Evolutionary conservation across 805 yeast genomes (phyloP).

Genomic region (Starmerella scarabaei): DNA sequence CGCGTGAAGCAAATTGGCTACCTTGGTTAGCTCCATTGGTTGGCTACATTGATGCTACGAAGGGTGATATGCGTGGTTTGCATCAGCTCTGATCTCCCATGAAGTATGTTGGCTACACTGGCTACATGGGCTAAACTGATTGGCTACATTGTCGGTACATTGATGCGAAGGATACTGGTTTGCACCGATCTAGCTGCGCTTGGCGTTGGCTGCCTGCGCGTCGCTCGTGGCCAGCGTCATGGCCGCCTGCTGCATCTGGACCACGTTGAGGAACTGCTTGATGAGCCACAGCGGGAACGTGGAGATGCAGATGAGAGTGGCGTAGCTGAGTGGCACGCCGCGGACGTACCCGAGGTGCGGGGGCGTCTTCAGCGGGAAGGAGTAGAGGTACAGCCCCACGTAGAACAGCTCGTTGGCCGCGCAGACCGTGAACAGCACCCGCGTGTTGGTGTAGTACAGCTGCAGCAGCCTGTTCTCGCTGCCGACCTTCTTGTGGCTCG

Average conservation of each 20-base stretch:
- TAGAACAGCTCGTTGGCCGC: slow-evolving; percentile 88
- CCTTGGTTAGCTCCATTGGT: no score
- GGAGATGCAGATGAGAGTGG: slow-evolving; percentile 42
- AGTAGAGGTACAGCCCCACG: slow-evolving; percentile 70
- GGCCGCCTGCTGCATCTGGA: slow-evolving; percentile 82
- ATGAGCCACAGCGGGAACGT: slow-evolving; percentile 80
- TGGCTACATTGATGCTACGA: no score
- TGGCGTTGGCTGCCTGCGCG: slow-evolving; percentile 37
- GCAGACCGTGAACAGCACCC: slow-evolving; percentile 75
- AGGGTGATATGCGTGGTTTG: no score
- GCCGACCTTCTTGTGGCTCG: slow-evolving; percentile 72
- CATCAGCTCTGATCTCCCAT: no score
- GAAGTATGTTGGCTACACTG: no score
- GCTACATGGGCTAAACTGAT: no score
- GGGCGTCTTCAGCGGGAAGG: slow-evolving; percentile 39
- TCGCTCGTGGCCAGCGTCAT: slow-evolving; percentile 65
- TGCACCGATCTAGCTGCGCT: no score
- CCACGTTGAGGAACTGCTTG: slow-evolving; percentile 79
- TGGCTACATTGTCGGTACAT: no score
- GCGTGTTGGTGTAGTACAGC: slow-evolving; percentile 76
- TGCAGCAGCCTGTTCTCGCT: slow-evolving; percentile 60
- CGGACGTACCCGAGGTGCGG: slow-evolving; percentile 30
- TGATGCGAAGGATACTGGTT: no score
- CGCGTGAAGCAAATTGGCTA: no score
- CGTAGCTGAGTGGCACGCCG: slow-evolving; percentile 38